Evolutionary conservation across 305 asterid species (phyloP).

Genomic region (Withania somnifera): DNA sequence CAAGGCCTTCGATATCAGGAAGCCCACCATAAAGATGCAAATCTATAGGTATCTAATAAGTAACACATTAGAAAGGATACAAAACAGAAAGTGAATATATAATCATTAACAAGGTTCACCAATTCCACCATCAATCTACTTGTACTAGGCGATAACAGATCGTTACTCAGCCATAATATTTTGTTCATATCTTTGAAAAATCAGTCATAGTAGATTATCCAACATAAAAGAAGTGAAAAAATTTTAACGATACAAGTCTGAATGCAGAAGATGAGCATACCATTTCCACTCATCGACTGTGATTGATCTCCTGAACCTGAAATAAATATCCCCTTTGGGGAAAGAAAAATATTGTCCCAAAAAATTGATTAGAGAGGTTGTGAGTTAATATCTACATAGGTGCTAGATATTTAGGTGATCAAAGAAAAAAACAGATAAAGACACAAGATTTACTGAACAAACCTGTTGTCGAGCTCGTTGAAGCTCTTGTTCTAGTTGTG

Average conservation of each 20-base stretch:
- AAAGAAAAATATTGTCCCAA: conserved; percentile 3
- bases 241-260: background rate
- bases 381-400: background rate
- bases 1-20: background rate
- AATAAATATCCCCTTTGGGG: conserved; percentile 74
- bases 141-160: background rate
- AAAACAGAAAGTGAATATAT: background rate
- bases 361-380: background rate
- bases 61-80: background rate
- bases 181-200: background rate
- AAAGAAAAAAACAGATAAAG: background rate
- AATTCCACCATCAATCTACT: background rate
- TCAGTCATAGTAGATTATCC: background rate
- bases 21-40: background rate
- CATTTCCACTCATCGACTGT: conserved; percentile 40
- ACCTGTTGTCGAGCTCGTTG: conserved; percentile 33
- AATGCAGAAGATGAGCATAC: conserved; percentile 17
- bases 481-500: conserved; percentile 29
- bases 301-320: conserved; percentile 96
- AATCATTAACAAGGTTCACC: no score
- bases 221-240: background rate
- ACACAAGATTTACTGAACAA: background rate
- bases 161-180: background rate
- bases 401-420: background rate
- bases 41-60: background rate